A percentile compares a stretch with the other conserved stretches of the same genome.
These are phyloP conservation scores for Prunella vulgaris DNA, from an alignment of 257 asterid genomes.

Conservation along the genomic window DNA sequence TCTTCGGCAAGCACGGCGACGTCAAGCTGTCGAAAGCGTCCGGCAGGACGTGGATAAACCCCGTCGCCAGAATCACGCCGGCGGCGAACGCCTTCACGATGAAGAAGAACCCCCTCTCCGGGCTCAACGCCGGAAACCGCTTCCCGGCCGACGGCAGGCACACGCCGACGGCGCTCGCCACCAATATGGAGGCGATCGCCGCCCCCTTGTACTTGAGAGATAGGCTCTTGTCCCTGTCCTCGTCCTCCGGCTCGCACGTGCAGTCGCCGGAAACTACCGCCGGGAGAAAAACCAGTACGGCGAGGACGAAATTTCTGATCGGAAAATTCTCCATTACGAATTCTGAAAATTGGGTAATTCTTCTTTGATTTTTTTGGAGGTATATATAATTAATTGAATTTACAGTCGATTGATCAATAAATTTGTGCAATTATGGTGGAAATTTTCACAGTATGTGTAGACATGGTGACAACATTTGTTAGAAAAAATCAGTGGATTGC, in stretches of 20 bases:
- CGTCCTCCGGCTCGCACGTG: slow-evolving; percentile 34
- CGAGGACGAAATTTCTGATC: slow-evolving; percentile 4
- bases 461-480: too few species aligned
- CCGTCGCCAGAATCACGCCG: slow-evolving; percentile 52
- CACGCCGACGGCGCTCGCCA: slow-evolving; percentile 39
- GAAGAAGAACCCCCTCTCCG: slow-evolving; percentile 42
- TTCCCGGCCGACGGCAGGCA: slow-evolving; percentile 36
- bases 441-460: too few species aligned
- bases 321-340: background rate
- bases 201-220: slow-evolving; percentile 36
- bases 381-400: too few species aligned
- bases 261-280: slow-evolving; percentile 24
- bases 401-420: too few species aligned
- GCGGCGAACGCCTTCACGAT: slow-evolving; percentile 54
- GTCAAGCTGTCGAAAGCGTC: slow-evolving; percentile 41
- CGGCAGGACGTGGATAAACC: slow-evolving; percentile 47
- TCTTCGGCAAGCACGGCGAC: slow-evolving; percentile 26
- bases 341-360: background rate
- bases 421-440: too few species aligned
- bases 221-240: slow-evolving; percentile 19
- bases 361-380: too few species aligned
- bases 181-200: slow-evolving; percentile 42
- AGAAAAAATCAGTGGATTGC: too few species aligned
- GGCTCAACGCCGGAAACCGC: slow-evolving; percentile 34
- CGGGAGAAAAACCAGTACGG: slow-evolving; percentile 5